These are phyloP conservation scores for Magnusiomyces tetraspermus DNA, from an alignment of 1,139 yeast genomes.

Conservation along the genomic window DNA sequence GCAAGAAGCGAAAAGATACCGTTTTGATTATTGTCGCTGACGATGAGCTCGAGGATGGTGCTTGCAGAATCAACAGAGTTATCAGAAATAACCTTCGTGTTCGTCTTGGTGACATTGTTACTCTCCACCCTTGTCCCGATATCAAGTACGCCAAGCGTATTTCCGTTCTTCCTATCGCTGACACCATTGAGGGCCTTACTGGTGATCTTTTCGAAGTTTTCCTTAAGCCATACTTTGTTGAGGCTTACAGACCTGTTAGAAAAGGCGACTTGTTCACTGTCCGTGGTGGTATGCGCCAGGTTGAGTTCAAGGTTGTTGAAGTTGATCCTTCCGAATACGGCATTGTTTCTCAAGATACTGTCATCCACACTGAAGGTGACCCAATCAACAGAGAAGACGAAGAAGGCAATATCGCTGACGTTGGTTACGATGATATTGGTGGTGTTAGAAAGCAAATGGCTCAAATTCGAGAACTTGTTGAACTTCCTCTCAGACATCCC, in stretches of 20 bases:
- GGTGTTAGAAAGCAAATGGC: constrained; percentile 92
- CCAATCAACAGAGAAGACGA: constrained; percentile 99
- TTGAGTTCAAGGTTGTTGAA: constrained; percentile 95
- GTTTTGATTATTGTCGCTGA: constrained; percentile 95
- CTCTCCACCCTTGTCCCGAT: constrained; percentile 94
- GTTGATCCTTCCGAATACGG: constrained; percentile 97
- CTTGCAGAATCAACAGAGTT: constrained; percentile 87
- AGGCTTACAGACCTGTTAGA: constrained; percentile 97
- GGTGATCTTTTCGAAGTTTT: constrained; percentile 96
- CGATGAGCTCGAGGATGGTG: constrained; percentile 94
- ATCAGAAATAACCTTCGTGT: constrained; percentile 93
- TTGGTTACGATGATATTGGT: constrained; percentile 97
- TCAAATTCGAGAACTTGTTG: constrained; percentile 94
- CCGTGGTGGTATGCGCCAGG: constrained; percentile 99
- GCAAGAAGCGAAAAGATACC: constrained; percentile 96
- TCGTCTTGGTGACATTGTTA: constrained; percentile 83
- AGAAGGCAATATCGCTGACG: constrained; percentile 94
- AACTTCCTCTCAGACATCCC: constrained; percentile 96
- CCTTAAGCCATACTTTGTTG: constrained; percentile 95
- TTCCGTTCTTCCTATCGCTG: constrained; percentile 95
- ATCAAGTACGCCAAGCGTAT: constrained; percentile 85
- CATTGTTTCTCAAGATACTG: constrained; percentile 96
- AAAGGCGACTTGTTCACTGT: constrained; percentile 95
- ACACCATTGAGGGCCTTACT: constrained; percentile 94
- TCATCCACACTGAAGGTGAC: constrained; percentile 98